Evolutionary conservation across 495 filamentous ascomycete genomes (phyloP).

Genomic region (Hyphodiscus hymeniophilus): DNA sequence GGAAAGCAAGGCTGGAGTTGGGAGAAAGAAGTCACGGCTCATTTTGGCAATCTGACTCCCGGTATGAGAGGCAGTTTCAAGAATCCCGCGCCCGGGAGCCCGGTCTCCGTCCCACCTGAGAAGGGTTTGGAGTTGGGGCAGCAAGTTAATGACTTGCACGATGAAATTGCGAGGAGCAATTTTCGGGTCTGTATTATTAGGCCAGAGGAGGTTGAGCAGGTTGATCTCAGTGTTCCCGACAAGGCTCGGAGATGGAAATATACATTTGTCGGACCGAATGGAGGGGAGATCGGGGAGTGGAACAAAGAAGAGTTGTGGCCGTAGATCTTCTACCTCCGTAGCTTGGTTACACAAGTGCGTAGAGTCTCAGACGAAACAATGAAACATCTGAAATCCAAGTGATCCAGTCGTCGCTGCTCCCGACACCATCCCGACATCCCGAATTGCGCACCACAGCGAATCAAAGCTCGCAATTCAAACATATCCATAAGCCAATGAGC

Average conservation of each 20-base stretch:
- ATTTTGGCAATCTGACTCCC: slow-evolving; percentile 82
- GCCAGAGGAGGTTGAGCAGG: slow-evolving; percentile 70
- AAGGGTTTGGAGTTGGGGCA: slow-evolving; percentile 49
- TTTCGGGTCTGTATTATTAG: background rate
- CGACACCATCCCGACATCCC: background rate
- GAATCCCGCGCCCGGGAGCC: slow-evolving; percentile 67
- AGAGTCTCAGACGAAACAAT: no score
- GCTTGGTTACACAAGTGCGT: no score
- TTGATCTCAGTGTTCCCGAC: slow-evolving; percentile 61
- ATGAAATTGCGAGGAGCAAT: slow-evolving; percentile 1
- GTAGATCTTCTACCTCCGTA: slow-evolving; percentile 26
- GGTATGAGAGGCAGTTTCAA: slow-evolving; percentile 70
- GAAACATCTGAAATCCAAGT: no score
- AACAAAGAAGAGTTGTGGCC: slow-evolving; percentile 78
- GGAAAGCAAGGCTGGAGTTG: slow-evolving; percentile 49
- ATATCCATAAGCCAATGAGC: background rate
- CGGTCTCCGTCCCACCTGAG: slow-evolving; percentile 34
- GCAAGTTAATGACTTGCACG: slow-evolving; percentile 54
- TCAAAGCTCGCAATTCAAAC: background rate
- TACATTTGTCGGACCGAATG: slow-evolving; percentile 37
- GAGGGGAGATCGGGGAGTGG: slow-evolving; percentile 48
- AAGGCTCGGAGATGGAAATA: slow-evolving; percentile 60
- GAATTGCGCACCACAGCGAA: background rate
- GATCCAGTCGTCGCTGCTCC: background rate
- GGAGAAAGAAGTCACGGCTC: slow-evolving; percentile 66